Evolutionary conservation across 2,329 filamentous ascomycete species (phyloP).

Genomic region (Cordyceps fumosorosea): DNA sequence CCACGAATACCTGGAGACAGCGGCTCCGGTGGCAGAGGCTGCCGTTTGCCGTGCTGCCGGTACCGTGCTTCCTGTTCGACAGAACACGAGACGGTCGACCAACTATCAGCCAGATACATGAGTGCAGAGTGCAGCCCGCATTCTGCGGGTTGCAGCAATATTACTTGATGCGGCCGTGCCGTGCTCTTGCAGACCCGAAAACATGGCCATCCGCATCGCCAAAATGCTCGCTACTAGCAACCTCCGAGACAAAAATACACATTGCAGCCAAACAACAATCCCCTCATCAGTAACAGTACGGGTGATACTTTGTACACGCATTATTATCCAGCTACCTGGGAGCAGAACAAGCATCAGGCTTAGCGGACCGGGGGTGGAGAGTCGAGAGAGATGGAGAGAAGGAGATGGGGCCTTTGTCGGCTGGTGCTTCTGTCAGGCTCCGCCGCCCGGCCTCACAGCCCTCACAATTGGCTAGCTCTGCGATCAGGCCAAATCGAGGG

Average conservation of each 20-base stretch:
- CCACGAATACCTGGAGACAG: background rate
- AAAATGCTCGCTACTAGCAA: too few relatives aligned
- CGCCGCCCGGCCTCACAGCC: background rate
- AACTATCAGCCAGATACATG: background rate
- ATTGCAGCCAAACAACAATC: background rate
- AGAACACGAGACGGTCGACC: too few relatives aligned
- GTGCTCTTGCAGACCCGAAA: too few relatives aligned
- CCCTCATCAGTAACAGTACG: too few relatives aligned
- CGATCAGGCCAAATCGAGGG: background rate
- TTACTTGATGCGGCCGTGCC: too few relatives aligned
- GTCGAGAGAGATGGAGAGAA: background rate
- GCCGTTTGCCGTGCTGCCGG: background rate
- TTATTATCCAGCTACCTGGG: background rate
- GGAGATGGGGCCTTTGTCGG: background rate
- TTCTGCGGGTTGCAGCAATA: too few relatives aligned
- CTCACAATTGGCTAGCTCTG: background rate
- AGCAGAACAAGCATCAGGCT: slow-evolving; percentile 6
- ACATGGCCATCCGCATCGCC: too few relatives aligned
- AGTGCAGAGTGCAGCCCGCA: background rate
- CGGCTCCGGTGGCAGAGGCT: background rate
- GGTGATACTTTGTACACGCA: background rate
- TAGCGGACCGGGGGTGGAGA: slow-evolving; percentile 3
- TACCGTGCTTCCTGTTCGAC: too few relatives aligned
- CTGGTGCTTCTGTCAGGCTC: background rate
- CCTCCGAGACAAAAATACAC: background rate